These are phyloP conservation scores for Orbilia javanica DNA, from an alignment of 2,329 filamentous ascomycete genomes.

Conservation along the genomic window DNA sequence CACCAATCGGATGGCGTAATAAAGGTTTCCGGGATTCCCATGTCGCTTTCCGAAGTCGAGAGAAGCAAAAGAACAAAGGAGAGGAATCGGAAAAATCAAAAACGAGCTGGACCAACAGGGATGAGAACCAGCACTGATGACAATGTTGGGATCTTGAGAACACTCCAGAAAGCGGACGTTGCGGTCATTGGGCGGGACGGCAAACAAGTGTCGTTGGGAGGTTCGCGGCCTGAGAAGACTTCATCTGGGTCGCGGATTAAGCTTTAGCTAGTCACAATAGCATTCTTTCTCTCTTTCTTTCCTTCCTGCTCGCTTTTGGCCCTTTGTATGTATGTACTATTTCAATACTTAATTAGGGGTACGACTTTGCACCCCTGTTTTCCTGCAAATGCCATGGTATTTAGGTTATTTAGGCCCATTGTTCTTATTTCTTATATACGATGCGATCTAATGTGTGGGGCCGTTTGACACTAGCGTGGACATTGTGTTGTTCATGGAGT, in stretches of 20 bases:
- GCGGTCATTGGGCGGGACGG: slow-evolving; percentile 30
- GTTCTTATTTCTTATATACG: too few species aligned
- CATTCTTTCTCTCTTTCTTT: neutral
- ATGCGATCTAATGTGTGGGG: too few species aligned
- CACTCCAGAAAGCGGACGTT: slow-evolving; percentile 35
- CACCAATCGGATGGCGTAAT: neutral
- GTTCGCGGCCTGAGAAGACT: neutral
- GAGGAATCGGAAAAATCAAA: neutral
- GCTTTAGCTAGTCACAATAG: slow-evolving; percentile 5
- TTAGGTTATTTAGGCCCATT: too few species aligned
- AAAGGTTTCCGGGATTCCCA: slow-evolving; percentile 29
- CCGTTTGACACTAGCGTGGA: neutral
- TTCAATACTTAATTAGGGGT: too few species aligned
- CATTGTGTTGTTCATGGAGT: neutral
- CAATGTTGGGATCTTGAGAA: slow-evolving; percentile 2
- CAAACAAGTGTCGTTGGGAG: slow-evolving; percentile 3
- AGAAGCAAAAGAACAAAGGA: neutral
- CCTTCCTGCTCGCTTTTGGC: too few species aligned
- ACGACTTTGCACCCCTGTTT: too few species aligned
- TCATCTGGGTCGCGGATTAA: slow-evolving; percentile 27
- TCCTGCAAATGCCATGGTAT: too few species aligned
- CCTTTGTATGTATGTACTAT: neutral
- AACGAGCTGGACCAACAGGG: neutral
- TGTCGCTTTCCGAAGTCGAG: slow-evolving; percentile 32
- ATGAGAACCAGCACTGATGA: neutral